A percentile compares a stretch with the other conserved stretches of the same genome.
phyloP scores from a whole-genome alignment of 805 yeast species.

The Kluyveromyces dobzhanskii region DNA sequence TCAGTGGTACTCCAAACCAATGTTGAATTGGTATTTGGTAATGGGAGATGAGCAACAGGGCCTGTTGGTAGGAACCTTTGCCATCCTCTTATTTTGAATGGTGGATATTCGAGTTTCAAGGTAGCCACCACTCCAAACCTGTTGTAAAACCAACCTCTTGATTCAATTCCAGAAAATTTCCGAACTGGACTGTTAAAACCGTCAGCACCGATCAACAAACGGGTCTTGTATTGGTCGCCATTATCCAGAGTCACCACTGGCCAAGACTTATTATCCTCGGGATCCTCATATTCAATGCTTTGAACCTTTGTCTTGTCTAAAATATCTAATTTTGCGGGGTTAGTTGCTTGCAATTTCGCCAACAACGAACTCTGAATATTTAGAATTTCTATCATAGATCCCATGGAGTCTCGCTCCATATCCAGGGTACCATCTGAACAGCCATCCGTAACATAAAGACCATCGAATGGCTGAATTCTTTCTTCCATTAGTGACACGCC shows the following conservation, averaged over 20 bases:
- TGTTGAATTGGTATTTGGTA: constrained; percentile 81
- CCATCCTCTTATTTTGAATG: constrained; percentile 71
- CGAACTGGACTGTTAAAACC: constrained; percentile 94
- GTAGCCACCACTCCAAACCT: constrained; percentile 93
- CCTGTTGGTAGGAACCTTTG: constrained; percentile 89
- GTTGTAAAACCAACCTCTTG: constrained; percentile 88
- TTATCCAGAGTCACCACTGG: constrained; percentile 62
- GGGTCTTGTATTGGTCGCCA: constrained; percentile 56
- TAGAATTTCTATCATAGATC: constrained; percentile 87
- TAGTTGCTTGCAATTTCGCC: constrained; percentile 40
- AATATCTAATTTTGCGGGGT: constrained; percentile 33
- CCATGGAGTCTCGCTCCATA: constrained; percentile 48
- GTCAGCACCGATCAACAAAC: constrained; percentile 89
- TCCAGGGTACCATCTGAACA: constrained; percentile 59
- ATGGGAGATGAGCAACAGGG: constrained; percentile 84
- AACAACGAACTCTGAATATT: constrained; percentile 74
- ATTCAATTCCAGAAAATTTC: constrained; percentile 66
- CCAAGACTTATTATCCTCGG: constrained; percentile 48
- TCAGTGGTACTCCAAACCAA: constrained; percentile 90
- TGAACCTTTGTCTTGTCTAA: constrained; percentile 63
- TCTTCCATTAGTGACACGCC: constrained; percentile 67
- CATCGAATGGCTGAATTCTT: constrained; percentile 73
- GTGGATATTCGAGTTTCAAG: constrained; percentile 63
- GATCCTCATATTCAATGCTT: constrained; percentile 33
- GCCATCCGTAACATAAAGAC: constrained; percentile 82